A percentile compares a stretch with the other conserved stretches of the same genome.
Evolutionary conservation across 306 rosid genomes (phyloP).

Genomic region (Quercus mongolica): DNA sequence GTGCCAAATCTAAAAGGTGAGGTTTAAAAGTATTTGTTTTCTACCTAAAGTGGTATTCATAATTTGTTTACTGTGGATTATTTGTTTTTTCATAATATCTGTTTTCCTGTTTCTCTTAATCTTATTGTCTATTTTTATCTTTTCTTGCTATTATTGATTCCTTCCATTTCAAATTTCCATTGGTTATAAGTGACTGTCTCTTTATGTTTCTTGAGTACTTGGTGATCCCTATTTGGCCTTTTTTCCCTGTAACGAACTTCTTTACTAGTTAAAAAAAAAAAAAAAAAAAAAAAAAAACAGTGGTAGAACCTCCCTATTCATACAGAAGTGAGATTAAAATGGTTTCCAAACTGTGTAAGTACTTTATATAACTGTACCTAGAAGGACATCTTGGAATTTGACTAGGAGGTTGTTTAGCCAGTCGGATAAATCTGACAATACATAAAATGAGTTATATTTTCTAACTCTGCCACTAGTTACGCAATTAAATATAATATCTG

Average conservation of each 20-base stretch:
- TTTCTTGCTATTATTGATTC: neutral
- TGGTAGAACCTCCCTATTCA: neutral
- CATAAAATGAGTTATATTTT: neutral
- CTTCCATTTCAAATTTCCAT: neutral
- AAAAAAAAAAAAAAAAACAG: neutral
- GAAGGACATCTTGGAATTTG: neutral
- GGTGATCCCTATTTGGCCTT: neutral
- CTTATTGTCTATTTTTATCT: neutral
- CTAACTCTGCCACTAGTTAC: neutral
- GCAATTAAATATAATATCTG: neutral
- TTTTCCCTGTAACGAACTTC: neutral
- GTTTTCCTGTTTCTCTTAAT: slow-evolving; percentile 1
- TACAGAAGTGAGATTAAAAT: neutral
- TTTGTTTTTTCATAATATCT: neutral
- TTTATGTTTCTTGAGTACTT: neutral
- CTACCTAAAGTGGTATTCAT: neutral
- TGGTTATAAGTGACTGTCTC: neutral
- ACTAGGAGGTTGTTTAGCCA: neutral
- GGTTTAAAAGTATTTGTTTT: slow-evolving; percentile 18
- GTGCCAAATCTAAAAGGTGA: slow-evolving; percentile 85
- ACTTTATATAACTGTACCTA: neutral
- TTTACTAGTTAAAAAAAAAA: neutral
- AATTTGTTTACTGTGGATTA: slow-evolving; percentile 21
- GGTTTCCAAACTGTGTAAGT: neutral
- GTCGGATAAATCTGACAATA: neutral